These are phyloP conservation scores for Acorus calamus DNA, from an alignment of 106 monocot genomes.

Conservation along the genomic window DNA sequence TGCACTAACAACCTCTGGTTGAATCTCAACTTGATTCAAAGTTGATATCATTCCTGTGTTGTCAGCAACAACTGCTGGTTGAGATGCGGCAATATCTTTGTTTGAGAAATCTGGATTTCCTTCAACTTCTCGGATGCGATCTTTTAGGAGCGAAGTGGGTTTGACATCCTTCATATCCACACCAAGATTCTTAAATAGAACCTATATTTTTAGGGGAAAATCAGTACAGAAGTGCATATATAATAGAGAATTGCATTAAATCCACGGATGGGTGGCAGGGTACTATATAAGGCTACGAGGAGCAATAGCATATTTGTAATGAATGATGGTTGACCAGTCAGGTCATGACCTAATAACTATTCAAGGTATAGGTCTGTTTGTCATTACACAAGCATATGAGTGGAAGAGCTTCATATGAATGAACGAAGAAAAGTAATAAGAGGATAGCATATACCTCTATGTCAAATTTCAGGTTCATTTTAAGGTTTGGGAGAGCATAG, in stretches of 20 bases:
- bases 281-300: no score
- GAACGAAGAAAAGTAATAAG: background rate
- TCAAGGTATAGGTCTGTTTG: no score
- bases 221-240: background rate
- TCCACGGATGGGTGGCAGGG: no score
- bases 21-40: constrained; percentile 53
- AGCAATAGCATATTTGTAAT: no score
- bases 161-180: constrained; percentile 93
- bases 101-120: constrained; percentile 98
- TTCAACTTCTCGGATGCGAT: constrained; percentile 73
- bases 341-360: no score
- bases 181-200: constrained; percentile 88
- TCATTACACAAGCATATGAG: no score
- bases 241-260: no score
- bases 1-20: constrained; percentile 45
- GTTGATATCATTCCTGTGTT: constrained; percentile 29
- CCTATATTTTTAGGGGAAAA: constrained; percentile 27
- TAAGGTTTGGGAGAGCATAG: constrained; percentile 90
- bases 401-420: no score
- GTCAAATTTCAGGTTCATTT: constrained; percentile 99
- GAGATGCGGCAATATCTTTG: constrained; percentile 61
- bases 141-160: constrained; percentile 79
- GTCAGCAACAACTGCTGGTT: constrained; percentile 49
- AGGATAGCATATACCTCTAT: constrained; percentile 60
- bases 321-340: no score